Conservation (phyloP, 768 basidiomycete species). For the Boletus subparvulus region DNA sequence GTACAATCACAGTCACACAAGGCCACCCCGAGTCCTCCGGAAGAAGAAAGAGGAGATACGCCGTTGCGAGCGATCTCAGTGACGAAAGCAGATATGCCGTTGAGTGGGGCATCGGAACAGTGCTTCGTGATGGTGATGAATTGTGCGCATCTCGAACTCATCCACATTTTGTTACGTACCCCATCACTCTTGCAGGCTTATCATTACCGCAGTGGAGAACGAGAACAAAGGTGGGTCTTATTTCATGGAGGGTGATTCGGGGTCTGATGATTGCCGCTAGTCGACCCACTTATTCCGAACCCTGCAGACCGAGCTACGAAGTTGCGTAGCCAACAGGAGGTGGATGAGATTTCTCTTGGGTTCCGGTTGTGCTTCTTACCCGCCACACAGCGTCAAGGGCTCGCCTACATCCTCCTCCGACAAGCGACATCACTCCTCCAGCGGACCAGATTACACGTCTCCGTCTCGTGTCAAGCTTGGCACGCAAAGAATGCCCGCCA, state of each 20-base stretch:
- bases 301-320: constrained; percentile 74
- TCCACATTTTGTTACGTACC: not conserved
- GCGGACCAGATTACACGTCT: constrained; percentile 85
- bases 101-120: constrained; percentile 98
- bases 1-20: constrained; percentile 85
- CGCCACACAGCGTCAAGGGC: constrained; percentile 69
- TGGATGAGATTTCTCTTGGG: constrained; percentile 32
- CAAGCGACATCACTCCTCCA: constrained; percentile 89
- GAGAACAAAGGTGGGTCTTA: constrained; percentile 72
- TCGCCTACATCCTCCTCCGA: constrained; percentile 84
- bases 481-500: constrained; percentile 94
- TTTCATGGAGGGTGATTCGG: not conserved
- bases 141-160: constrained; percentile 42
- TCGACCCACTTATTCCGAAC: constrained; percentile 69
- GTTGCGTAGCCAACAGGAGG: constrained; percentile 89
- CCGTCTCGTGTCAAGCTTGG: constrained; percentile 90
- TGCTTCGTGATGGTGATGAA: constrained; percentile 92
- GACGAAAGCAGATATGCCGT: constrained; percentile 94
- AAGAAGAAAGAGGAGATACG: constrained; percentile 64
- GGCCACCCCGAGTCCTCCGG: constrained; percentile 69
- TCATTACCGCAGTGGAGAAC: constrained; percentile 91
- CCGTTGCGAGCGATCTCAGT: constrained; percentile 92
- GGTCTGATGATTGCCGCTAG: constrained; percentile 34
- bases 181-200: constrained; percentile 44
- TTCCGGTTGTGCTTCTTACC: constrained; percentile 11